Percentiles rank a stretch among this genome's conserved stretches.
These are phyloP conservation scores for Cladosporium sp. DNA, from an alignment of 2,329 filamentous ascomycete genomes.

Conservation along the genomic window DNA sequence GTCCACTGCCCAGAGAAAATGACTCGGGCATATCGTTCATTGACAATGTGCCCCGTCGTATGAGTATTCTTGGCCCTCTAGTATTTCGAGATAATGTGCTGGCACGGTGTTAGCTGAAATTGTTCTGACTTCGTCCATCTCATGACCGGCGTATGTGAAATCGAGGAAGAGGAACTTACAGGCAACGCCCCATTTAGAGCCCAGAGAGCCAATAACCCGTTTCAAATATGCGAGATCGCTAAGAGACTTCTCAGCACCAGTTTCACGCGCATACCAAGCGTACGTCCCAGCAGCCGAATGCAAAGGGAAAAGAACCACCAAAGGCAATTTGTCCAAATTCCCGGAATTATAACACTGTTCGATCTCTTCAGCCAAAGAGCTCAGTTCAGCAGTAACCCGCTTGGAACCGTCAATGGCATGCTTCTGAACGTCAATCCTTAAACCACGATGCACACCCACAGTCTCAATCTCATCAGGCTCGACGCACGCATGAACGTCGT, in stretches of 20 bases:
- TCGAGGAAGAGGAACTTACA: no score
- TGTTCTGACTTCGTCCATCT: no score
- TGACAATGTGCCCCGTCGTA: no score
- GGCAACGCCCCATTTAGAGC: no score
- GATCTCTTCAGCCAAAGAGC: conserved; percentile 13
- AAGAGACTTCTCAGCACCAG: background rate
- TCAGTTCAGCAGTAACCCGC: conserved; percentile 7
- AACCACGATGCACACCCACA: background rate
- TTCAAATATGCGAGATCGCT: no score
- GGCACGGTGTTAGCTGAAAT: no score
- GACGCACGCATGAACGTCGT: conserved; percentile 20
- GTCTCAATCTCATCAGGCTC: conserved; percentile 16
- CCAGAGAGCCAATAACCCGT: no score
- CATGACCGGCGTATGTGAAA: no score
- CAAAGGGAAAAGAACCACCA: conserved; percentile 14
- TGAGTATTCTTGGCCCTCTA: no score
- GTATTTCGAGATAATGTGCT: no score
- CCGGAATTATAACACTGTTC: conserved; percentile 1
- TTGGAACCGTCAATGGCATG: conserved; percentile 18
- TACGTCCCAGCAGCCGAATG: conserved; percentile 18
- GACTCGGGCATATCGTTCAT: no score
- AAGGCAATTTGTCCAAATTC: conserved; percentile 11
- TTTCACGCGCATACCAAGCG: conserved; percentile 19
- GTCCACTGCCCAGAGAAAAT: no score
- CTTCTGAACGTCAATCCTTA: conserved; percentile 12